Percentiles rank a stretch among this genome's conserved stretches.
phyloP scores from a whole-genome alignment of 2,329 filamentous ascomycete genomes.

The Exophiala phaeomuriformis region DNA sequence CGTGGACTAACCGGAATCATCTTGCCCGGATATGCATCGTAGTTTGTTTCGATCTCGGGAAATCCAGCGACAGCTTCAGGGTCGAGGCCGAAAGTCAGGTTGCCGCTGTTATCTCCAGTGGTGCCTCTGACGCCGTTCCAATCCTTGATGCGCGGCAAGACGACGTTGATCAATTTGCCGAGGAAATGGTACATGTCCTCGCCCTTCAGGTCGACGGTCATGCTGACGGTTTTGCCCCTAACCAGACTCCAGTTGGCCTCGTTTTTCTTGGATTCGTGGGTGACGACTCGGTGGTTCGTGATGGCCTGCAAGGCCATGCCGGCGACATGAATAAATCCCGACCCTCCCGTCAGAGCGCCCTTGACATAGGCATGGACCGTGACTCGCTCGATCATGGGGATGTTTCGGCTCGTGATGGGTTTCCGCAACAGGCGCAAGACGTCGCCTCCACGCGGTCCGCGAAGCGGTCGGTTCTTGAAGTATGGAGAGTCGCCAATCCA shows the following conservation, averaged over 20 bases:
- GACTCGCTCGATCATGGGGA: constrained; percentile 73
- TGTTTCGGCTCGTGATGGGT: constrained; percentile 67
- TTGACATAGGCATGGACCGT: constrained; percentile 73
- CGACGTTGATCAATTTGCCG: constrained; percentile 80
- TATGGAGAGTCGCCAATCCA: constrained; percentile 94
- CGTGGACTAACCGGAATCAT: constrained; percentile 49
- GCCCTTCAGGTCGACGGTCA: constrained; percentile 69
- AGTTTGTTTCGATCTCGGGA: constrained; percentile 91
- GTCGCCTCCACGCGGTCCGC: constrained; percentile 74
- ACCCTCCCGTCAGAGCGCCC: constrained; percentile 59
- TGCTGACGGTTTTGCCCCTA: constrained; percentile 59
- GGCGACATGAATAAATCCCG: constrained; percentile 69
- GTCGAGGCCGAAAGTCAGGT: constrained; percentile 73
- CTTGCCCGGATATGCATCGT: constrained; percentile 50
- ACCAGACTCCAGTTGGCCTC: constrained; percentile 70
- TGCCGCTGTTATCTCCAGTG: constrained; percentile 81
- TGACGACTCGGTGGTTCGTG: constrained; percentile 63
- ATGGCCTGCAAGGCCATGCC: constrained; percentile 81
- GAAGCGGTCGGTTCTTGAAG: constrained; percentile 79
- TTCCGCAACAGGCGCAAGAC: constrained; percentile 45
- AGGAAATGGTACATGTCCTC: constrained; percentile 85
- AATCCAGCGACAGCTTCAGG: constrained; percentile 72
- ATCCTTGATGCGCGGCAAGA: constrained; percentile 92
- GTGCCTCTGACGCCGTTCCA: constrained; percentile 72
- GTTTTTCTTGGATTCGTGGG: constrained; percentile 62